Evolutionary conservation across 2,329 filamentous ascomycete species (phyloP).

Genomic region (Alternaria brassicicola): DNA sequence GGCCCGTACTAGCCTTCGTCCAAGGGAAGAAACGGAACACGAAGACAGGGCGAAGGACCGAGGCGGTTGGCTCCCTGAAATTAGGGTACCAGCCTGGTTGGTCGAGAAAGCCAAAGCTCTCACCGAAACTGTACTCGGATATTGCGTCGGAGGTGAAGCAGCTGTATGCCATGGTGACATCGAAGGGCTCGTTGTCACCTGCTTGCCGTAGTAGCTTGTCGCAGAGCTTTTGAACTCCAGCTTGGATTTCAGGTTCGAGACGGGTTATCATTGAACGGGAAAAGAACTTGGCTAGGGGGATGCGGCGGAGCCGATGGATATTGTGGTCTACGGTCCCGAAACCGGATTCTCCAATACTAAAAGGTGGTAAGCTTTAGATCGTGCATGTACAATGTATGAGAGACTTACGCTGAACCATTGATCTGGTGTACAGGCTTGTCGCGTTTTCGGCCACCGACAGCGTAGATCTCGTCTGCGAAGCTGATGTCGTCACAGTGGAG

Average conservation of each 20-base stretch:
- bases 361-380: not conserved
- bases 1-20: slow-evolving; percentile 24
- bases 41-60: slow-evolving; percentile 28
- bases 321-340: slow-evolving; percentile 37
- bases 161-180: slow-evolving; percentile 35
- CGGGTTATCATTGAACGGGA: slow-evolving; percentile 35
- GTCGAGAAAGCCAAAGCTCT: slow-evolving; percentile 32
- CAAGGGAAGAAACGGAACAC: slow-evolving; percentile 35
- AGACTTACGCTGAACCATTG: slow-evolving; percentile 33
- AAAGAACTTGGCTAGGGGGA: slow-evolving; percentile 47
- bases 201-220: slow-evolving; percentile 31
- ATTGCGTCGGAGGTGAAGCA: slow-evolving; percentile 36
- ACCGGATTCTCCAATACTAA: slow-evolving; percentile 28
- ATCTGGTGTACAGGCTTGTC: slow-evolving; percentile 35
- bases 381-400: not conserved
- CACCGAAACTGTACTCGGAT: slow-evolving; percentile 31
- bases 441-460: slow-evolving; percentile 32
- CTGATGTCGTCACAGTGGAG: slow-evolving; percentile 39
- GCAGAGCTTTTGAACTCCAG: slow-evolving; percentile 30
- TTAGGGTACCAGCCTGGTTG: slow-evolving; percentile 36
- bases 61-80: slow-evolving; percentile 29
- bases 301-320: slow-evolving; percentile 41
- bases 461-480: slow-evolving; percentile 41
- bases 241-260: slow-evolving; percentile 32
- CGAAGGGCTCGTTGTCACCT: slow-evolving; percentile 23